Base-by-base conservation (phyloP, 2,329 filamentous ascomycete species). In the Reticulascus tulasneorum region DNA sequence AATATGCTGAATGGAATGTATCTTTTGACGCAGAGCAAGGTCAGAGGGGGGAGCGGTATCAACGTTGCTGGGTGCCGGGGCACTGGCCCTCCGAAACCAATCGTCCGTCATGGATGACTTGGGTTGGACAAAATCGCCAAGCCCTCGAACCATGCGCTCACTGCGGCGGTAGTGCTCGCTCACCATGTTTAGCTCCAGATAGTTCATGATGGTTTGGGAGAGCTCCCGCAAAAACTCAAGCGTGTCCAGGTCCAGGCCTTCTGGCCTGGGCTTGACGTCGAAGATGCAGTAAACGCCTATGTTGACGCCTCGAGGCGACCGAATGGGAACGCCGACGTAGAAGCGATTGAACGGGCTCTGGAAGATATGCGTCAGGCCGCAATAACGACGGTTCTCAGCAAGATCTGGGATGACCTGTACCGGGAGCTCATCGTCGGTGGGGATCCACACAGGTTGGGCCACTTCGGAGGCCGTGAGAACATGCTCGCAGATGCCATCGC, bases 251-350 rank as follows among this genome's bases (percentile, higher is more conserved):
- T 49, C 49, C 47, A 61, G 56, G 18, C 19, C 5, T n/a, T n/a
- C n/a, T n/a, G 12, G 7, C 17, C 15, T 17, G 9, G 18, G 20
- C 19, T 6, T 9, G n/a, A 26, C 21, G n/a, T 29, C 12, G 15
- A 35, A 15, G 3, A 65, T 54, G 29, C 58, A 64, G 8, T 55
- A 56, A 1, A 60, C 56, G 5, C 65, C 65, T 6, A 68, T 68
- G 31, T 66, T 62, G 37, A 67, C 56, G 15, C 62, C 63, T 5
- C 52, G 45, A 0, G 47, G 52, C 0, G 59, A 62, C 1, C 59
- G 55, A 12, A 68, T 63, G 3, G 65, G 65, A 0, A 63, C 59
- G 1, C 52, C 63, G 0, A 61, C 61, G 27, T 66, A 68, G 40
- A 67, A 67, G 3, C 52, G 47, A 4, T 9, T 15, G 12, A 22